Base-by-base conservation (phyloP, 176 grass and related monocot genomes). In the Triticum urartu region DNA sequence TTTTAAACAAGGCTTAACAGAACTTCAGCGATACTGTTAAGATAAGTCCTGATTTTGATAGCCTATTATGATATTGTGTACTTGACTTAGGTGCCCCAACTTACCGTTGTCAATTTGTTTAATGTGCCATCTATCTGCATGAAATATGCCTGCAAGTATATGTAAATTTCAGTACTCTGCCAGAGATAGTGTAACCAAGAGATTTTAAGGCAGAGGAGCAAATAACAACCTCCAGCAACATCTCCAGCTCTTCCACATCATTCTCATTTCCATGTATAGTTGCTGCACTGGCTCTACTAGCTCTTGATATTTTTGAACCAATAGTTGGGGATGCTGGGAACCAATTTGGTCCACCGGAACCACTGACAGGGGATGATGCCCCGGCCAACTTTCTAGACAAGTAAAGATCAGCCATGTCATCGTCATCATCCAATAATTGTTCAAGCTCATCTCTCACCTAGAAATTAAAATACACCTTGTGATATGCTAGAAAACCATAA, bases 371-470 rank as follows among this genome's bases (percentile, higher is more conserved):
- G 68, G 94, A 97, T 8, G 85, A 91, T 73, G 87, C 94, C 76
- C 91, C 94, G 58, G 89, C 87, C 90, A 99, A 81, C 87, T 99
- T 99, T 93, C 94, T 94, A 83, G 97, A 94, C 85, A 99, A 91
- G 92, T 99, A 99, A 91, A 99, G 92, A 90, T 99, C 97, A 82
- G 92, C 97, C 97, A 99, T 99, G 83, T 99, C 97, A 62, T 99
- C 97, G 2, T 99, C 97, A 24, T 99, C 97, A 62, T 99, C 97
- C 83, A 99, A 92, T 91, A 99, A 89, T 86, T 99, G 97, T 88
- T 99, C 97, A 69, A 99, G 92, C 78, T 99, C 97, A 67, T 99
- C 97, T 81, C 97, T 93, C 40, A 99, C 97, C 97, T 99, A 86
- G 76, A 60, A 89, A 87, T 89, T 18, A 85, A 25, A 84, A 26